Evolutionary conservation across 352 stramenopile species (phyloP), one percentile per base, ranked within the genome.

Genomic region (Globisporangium splendens): DNA sequence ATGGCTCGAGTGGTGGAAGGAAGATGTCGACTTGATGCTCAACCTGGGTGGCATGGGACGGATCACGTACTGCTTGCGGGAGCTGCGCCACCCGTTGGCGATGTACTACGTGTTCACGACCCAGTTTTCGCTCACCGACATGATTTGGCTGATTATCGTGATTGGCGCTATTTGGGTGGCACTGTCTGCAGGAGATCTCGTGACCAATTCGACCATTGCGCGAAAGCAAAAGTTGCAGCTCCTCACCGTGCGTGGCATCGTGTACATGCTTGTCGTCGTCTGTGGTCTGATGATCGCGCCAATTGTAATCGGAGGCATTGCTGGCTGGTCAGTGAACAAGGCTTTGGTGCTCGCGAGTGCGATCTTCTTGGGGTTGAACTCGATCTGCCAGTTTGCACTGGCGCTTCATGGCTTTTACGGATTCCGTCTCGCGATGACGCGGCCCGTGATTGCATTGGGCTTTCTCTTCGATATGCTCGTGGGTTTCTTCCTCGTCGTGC

Each of bases 401-500:
- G 78, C 83, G 28, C 68, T 90, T 24, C 81, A 95, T 53, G 85
- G 85, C 7, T 63, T 73, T 5, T 81, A 78, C 8, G 79, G 81
- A 7, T 63, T 93, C 35, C 66, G 79, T 18, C 67, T 93, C 17
- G 81, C 83, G 2, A 75, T 83, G 65, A 93, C 72, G 68, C 80
- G 75, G 42, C 81, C 83, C 13, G 68, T 95, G 21, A 70, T 89
- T 28, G 55, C 72, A 22, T 70, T 95, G n/a, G 84, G 86, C 1
- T 95, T 93, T 55, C 52, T 95, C n/a, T 86, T 91, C 66, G 86
- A 95, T 59, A 89, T 92, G 75, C 63, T 95, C 20, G 79, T 93
- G 3, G 83, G 86, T 15, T 41, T 91, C 20, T 89, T 93, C 56
- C 59, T 93, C n/a, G 72, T 93, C 1, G 65, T 95, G 4, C 83